Percentiles rank a stretch among this genome's conserved stretches.
Evolutionary conservation across 192 early-diverging fungal genomes (phyloP).

Genomic region (Haplosporangium gracile): DNA sequence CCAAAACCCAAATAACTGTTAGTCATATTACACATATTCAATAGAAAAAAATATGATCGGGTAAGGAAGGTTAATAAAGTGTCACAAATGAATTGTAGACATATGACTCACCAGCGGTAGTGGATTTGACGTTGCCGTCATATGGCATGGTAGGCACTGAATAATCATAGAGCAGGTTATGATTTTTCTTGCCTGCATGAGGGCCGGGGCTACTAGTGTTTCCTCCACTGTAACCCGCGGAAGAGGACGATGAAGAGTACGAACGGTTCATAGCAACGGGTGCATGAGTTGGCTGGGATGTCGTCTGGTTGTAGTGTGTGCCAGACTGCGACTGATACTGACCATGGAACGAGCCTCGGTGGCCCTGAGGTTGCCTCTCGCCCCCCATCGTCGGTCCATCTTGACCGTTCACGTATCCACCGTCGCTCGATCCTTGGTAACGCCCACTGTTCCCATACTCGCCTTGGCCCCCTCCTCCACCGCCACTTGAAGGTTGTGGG

Average conservation of each 20-base stretch:
- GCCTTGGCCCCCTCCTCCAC: constrained; percentile 10
- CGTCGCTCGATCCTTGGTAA: constrained; percentile 23
- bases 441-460: neutral
- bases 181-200: constrained; percentile 32
- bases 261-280: constrained; percentile 43
- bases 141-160: constrained; percentile 11
- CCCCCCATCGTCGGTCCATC: constrained; percentile 9
- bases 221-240: constrained; percentile 29
- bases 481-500: constrained; percentile 6
- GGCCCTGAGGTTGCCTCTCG: constrained; percentile 9
- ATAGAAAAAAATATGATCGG: no score
- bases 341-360: neutral
- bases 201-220: constrained; percentile 21
- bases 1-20: neutral
- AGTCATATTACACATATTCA: neutral
- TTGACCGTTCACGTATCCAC: neutral
- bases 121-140: constrained; percentile 16
- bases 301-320: constrained; percentile 3
- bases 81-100: neutral
- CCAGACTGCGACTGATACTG: constrained; percentile 8
- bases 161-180: constrained; percentile 43
- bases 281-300: constrained; percentile 16
- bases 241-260: constrained; percentile 44
- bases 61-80: neutral
- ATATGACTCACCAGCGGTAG: constrained; percentile 22